Base-by-base conservation (phyloP, 2,329 filamentous ascomycete species). In the Penicillium aurantiogriseum region DNA sequence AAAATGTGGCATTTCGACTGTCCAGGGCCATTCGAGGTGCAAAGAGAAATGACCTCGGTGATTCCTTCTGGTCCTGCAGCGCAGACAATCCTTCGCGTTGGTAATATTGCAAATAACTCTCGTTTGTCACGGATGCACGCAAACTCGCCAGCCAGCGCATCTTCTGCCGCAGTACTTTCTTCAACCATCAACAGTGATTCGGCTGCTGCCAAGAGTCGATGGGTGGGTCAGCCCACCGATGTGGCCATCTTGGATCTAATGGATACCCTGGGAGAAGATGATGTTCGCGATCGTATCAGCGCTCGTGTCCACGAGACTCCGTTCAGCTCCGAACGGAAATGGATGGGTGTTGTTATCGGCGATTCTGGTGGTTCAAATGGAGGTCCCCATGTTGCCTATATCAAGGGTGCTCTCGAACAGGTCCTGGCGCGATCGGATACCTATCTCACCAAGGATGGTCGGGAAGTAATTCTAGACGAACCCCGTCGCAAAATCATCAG, bases 311-410 rank as follows among this genome's bases (percentile, higher is more conserved):
- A 87, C 43, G 94, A 99, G 74, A 92, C 91, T 0, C 92, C 94
- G 0, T 99, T 99, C 75, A 97, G 93, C 72, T 99, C 94, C 1
- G 92, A 96, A 71, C 85, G 93, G 56, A 99, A 99, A 76, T 99
- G 93, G 93, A 99, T 99, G 95, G 95, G 95, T 35, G 92, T 97
- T 29, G 89, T 92, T 2, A 90, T 97, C 65, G 86, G 86, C 33
- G 76, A 73, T 56, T 69, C 77, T 43, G 79, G 81, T 23, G 81
- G 85, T 47, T 80, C 80, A 29, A 79, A 53, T 17, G 78, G 79
- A 53, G 87, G 89, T 38, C 86, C 87, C 60, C 90, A 96, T 68
- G 87, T 91, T 63, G 92, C 91, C 0, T 99, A 97, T 73, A 90
- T 97, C 79, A 99, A 99, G 73, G 95, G 94, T 33, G 91, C 94